Evolutionary conservation across 768 basidiomycete species (phyloP), one percentile per base, ranked within the genome.

Genomic region (Cyclocybe aegerita): DNA sequence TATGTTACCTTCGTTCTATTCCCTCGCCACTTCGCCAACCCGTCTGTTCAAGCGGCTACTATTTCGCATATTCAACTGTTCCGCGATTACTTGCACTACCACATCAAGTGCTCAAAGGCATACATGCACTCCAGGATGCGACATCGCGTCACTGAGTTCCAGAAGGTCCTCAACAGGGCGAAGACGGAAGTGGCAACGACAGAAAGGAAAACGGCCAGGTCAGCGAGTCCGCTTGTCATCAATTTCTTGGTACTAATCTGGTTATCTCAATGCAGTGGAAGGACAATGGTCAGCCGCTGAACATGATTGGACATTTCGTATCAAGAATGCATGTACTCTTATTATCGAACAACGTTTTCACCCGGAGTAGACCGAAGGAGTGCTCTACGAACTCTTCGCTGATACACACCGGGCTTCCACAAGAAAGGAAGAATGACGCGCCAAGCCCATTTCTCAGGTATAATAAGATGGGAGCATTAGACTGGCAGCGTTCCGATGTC

Each of bases 91-190:
- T 77, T 99, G n/a, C 97, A 99, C 71, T 98, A 98, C 70, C 96
- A 98, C 65, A 97, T 99, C 80, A 98, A 96, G 63, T 95, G 93
- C 66, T 94, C 88, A 46, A 98, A 98, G 69, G 97, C 96, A 0
- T 98, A 99, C 72, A 96, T 99, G 93, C 96, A 98, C 70, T 95
- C 93, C 2, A 79, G 97, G 39, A 95, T 98, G 93, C 79, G 97
- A 53, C 79, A 88, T 60, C 85, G 97, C 8, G 97, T 97, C 9
- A 82, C 89, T 1, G 93, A 97, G 69, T 98, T 99, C 77, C 90
- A 93, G 71, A 93, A 93, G 69, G 85, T 99, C 45, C 70, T 99
- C 63, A 98, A 98, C 65, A 77, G 97, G 44, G 95, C 97, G 7
- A 98, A 98, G 80, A 88, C 90, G 17, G 97, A 98, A 69, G 83